Evolutionary conservation across 176 grass and related monocot genomes (phyloP), one percentile per base, ranked within the genome.

Genomic region (Ensete ventricosum): DNA sequence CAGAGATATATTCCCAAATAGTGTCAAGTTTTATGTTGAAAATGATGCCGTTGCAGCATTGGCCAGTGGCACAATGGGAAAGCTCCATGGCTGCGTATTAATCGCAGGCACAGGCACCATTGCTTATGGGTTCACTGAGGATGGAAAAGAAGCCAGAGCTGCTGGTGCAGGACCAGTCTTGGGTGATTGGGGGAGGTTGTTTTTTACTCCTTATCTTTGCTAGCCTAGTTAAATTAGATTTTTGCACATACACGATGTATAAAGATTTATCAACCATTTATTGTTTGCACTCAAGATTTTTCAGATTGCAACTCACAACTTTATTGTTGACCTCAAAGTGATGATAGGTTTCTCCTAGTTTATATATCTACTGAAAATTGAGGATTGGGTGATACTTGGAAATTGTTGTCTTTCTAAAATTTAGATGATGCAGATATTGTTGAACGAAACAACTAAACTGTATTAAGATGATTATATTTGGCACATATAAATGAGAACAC

Each of bases 11-110:
- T 99, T 99, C 70, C 95, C 90, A 71, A 72, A 72, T 67, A 79
- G 85, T 64, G 76, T 74, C 68, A 99, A 87, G 72, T 82, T 89
- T 72, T 99, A 87, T 82, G 95, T 99, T 29, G 95, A 99, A 88
- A 99, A 99, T 81, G 95, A 99, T 71, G 86, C 95, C 0, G 90
- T 94, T 57, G 95, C 95, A 53, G 95, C 95, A 67, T 72, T 99
- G 77, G 82, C 95, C 21, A 99, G 95, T 82, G 95, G 95, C 71
- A 99, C 95, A 71, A 87, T 94, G 90, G 95, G 95, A 85, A 99
- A 85, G 54, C 88, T 93, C 50, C 88, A 94, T 71, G 95, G 95
- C 6, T 99, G 90, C 65, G 95, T 99, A 48, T 74, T 99, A 85
- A 99, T 99, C 78, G 90, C 95, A 1, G 95, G 95, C 63, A 99